Conservation (phyloP, 1,284 basidiomycete species). For the Gomphus bonarii region DNA sequence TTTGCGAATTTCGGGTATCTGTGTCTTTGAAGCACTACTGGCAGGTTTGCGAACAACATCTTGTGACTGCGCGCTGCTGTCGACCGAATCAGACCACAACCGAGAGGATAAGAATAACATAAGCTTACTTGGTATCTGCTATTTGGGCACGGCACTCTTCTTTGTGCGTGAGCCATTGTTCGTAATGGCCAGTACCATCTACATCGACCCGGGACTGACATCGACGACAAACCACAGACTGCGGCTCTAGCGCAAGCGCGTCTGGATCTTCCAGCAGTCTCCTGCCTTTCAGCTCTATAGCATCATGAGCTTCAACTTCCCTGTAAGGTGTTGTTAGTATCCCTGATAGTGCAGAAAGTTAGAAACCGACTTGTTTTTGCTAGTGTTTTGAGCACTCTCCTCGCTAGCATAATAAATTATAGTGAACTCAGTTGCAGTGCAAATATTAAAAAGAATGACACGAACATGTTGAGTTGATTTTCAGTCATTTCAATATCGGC, state of each 20-base stretch:
- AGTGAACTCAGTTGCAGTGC: background rate
- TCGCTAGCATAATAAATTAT: background rate
- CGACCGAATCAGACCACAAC: background rate
- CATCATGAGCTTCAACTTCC: background rate
- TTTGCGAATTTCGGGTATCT: background rate
- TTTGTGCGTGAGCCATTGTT: background rate
- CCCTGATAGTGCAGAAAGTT: background rate
- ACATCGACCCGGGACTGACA: slow-evolving; percentile 39
- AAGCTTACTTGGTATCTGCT: background rate
- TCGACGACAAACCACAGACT: slow-evolving; percentile 41
- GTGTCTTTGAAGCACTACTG: background rate
- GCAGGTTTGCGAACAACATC: background rate
- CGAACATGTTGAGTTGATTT: background rate
- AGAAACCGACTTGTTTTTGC: background rate
- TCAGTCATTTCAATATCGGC: background rate
- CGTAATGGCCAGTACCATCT: background rate
- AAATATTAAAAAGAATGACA: background rate
- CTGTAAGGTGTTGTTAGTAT: background rate
- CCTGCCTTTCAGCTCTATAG: background rate
- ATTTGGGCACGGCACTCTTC: background rate
- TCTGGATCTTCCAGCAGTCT: background rate
- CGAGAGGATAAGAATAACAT: background rate
- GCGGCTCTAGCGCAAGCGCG: slow-evolving; percentile 37
- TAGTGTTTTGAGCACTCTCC: background rate
- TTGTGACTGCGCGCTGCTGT: background rate